Evolutionary conservation across 805 yeast species (phyloP).

Genomic region (Yarrowia yakushimensis): DNA sequence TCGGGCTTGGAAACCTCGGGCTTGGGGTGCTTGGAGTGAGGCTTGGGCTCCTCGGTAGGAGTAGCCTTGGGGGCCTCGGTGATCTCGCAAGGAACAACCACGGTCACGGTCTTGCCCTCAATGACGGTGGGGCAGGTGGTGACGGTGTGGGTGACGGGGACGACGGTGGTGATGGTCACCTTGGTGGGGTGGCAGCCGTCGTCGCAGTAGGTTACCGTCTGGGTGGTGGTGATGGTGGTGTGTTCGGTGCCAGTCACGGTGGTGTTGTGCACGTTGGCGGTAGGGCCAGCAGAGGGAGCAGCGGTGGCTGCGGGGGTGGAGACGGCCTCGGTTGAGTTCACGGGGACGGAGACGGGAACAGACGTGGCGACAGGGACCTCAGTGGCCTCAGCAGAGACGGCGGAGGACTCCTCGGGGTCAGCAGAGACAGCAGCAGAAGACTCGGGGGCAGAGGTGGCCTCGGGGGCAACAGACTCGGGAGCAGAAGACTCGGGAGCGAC

Average conservation of each 20-base stretch:
- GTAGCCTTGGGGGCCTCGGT: neutral
- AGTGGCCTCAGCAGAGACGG: no score
- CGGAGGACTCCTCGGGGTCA: neutral
- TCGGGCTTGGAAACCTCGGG: neutral
- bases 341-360: neutral
- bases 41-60: neutral
- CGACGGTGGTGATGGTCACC: constrained; percentile 9
- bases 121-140: constrained; percentile 6
- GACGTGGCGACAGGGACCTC: neutral
- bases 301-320: neutral
- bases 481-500: neutral
- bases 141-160: constrained; percentile 5
- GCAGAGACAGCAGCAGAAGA: neutral
- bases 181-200: neutral
- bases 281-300: neutral
- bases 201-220: constrained; percentile 1
- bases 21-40: neutral
- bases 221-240: constrained; percentile 10
- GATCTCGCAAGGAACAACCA: neutral
- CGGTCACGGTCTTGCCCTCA: constrained; percentile 6
- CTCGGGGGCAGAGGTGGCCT: neutral
- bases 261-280: neutral
- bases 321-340: neutral
- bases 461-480: neutral
- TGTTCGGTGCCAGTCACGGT: neutral